phyloP scores from a whole-genome alignment of 331 rosid species.

The Cydonia oblonga region DNA sequence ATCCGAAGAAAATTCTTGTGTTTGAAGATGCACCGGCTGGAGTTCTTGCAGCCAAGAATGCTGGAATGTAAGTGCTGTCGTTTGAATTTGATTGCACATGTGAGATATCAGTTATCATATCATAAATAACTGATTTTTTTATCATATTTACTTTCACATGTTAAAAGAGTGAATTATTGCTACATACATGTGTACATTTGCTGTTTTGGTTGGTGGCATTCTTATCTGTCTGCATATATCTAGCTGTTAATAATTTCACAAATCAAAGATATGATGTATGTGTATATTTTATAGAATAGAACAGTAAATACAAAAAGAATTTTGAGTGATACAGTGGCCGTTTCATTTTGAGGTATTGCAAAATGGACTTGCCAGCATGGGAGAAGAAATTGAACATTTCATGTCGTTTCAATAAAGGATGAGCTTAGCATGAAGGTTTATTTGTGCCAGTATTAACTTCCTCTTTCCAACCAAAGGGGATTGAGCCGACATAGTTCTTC shows the following conservation, averaged over 20 bases:
- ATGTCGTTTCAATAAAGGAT: not conserved
- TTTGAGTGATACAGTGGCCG: not conserved
- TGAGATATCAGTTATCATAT: not conserved
- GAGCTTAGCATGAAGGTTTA: not conserved
- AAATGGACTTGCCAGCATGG: not conserved
- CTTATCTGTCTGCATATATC: not conserved
- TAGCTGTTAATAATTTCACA: not conserved
- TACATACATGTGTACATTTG: not conserved
- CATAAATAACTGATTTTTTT: not conserved
- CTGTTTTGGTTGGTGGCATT: not conserved
- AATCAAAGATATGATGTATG: not conserved
- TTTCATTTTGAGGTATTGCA: not conserved
- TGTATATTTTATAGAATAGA: not conserved
- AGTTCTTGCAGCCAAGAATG: constrained; percentile 84
- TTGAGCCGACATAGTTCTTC: not conserved
- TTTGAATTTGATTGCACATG: not conserved
- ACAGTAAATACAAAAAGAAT: not conserved
- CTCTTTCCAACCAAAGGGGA: not conserved
- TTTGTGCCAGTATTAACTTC: not conserved
- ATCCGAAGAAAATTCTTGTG: constrained; percentile 54
- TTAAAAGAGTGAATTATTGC: not conserved
- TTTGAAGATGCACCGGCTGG: constrained; percentile 98
- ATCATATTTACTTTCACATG: not conserved
- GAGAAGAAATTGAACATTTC: not conserved
- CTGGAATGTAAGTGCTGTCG: constrained; percentile 68